Evolutionary conservation across 495 filamentous ascomycete genomes (phyloP).

Genomic region (Polyplosphaeria fusca): DNA sequence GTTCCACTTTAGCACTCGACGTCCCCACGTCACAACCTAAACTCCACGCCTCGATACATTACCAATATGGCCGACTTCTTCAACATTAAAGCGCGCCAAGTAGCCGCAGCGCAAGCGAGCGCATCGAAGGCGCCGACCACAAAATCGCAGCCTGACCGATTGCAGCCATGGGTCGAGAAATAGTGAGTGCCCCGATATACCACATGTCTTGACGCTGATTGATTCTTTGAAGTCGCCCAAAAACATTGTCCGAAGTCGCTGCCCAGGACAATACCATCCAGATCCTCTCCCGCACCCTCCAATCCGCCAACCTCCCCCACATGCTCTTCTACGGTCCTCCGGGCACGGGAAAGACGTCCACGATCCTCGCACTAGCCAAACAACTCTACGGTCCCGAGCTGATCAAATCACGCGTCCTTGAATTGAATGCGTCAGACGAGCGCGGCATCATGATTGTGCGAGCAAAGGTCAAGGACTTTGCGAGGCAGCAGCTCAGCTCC

Average conservation of each 20-base stretch:
- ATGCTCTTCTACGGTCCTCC: conserved; percentile 99
- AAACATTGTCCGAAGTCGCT: conserved; percentile 88
- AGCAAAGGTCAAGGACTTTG: conserved; percentile 98
- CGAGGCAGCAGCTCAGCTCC: conserved; percentile 86
- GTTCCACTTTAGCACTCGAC: conserved; percentile 1
- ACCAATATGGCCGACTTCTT: conserved; percentile 77
- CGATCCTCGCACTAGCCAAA: conserved; percentile 92
- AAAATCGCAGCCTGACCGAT: conserved; percentile 57
- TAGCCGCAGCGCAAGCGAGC: conserved; percentile 61
- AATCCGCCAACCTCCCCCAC: conserved; percentile 94
- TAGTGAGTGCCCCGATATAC: conserved; percentile 63
- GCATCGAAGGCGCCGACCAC: conserved; percentile 54
- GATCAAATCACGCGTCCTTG: conserved; percentile 88
- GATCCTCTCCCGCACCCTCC: conserved; percentile 85
- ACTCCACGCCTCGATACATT: not conserved
- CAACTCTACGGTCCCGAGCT: conserved; percentile 96
- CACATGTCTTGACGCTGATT: not conserved
- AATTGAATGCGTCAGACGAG: conserved; percentile 98
- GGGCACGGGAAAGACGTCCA: conserved; percentile 98
- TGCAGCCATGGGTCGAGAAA: conserved; percentile 99
- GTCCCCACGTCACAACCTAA: not conserved
- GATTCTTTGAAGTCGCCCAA: conserved; percentile 68
- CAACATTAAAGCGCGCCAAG: conserved; percentile 87
- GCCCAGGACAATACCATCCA: conserved; percentile 97
- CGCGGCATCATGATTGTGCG: conserved; percentile 95